Evolutionary conservation across 139 green algal genomes (phyloP).

Genomic region (Gonium pectorale): DNA sequence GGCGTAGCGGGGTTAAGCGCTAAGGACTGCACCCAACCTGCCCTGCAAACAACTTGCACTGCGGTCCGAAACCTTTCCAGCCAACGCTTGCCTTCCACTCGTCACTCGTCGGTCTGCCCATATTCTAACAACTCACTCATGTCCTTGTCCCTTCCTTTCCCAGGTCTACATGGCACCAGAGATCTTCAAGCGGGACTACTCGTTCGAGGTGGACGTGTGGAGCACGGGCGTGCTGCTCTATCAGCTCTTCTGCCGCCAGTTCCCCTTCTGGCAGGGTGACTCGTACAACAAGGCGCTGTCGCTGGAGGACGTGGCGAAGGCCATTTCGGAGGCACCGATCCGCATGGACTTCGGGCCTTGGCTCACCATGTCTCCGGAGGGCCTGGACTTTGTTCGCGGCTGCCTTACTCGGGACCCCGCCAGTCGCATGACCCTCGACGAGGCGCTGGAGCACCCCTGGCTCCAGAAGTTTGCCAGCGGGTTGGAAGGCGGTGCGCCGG

Average conservation of each 20-base stretch:
- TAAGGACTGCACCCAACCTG: too few relatives aligned
- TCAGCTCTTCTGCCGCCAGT: conserved; percentile 67
- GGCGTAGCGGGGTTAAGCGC: too few relatives aligned
- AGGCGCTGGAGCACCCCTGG: conserved; percentile 66
- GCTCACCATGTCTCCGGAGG: conserved; percentile 58
- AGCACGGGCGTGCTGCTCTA: conserved; percentile 86
- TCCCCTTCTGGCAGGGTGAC: conserved; percentile 68
- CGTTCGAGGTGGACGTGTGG: conserved; percentile 82
- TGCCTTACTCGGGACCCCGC: conserved; percentile 59
- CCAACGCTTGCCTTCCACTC: too few relatives aligned
- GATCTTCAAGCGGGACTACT: conserved; percentile 82
- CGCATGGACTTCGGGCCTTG: conserved; percentile 61
- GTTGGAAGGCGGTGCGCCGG: neutral
- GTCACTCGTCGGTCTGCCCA: neutral
- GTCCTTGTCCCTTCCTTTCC: too few relatives aligned
- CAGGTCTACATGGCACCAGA: conserved; percentile 83
- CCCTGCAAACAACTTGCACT: too few relatives aligned
- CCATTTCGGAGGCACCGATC: conserved; percentile 44
- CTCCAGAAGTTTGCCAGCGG: conserved; percentile 9
- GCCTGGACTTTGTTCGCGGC: conserved; percentile 49
- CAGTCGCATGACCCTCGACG: conserved; percentile 51
- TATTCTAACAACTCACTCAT: neutral
- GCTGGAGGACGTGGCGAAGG: conserved; percentile 56
- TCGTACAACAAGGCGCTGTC: conserved; percentile 40
- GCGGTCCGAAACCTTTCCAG: too few relatives aligned